A percentile compares a stretch with the other conserved stretches of the same genome.
Evolutionary conservation across 768 basidiomycete species (phyloP).

Genomic region (Leccinum pellstonianum): DNA sequence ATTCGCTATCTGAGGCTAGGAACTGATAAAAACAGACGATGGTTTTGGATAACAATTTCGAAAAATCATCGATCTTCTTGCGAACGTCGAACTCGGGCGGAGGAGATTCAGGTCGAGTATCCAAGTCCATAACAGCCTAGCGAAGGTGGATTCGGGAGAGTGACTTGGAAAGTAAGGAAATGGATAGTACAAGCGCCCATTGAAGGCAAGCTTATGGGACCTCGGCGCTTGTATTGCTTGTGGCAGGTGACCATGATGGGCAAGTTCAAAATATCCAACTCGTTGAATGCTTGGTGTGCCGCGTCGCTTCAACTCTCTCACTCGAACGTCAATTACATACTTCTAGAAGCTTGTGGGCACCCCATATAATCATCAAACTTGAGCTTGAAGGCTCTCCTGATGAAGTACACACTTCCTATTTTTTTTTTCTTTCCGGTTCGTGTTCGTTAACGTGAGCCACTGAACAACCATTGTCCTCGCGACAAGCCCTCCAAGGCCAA

Average conservation of each 20-base stretch:
- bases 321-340: no score
- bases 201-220: conserved; percentile 9
- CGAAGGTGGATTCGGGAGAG: not conserved
- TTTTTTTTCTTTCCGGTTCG: not conserved
- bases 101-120: not conserved
- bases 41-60: conserved; percentile 19
- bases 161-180: not conserved
- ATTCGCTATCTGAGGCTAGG: conserved; percentile 26
- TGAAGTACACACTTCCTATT: not conserved
- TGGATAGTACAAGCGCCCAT: not conserved
- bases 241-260: not conserved
- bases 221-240: conserved; percentile 5
- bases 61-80: conserved; percentile 25
- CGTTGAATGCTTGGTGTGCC: not conserved
- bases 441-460: not conserved
- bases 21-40: conserved; percentile 30
- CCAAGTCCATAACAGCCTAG: conserved; percentile 17
- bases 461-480: not conserved
- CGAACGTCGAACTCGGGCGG: conserved; percentile 18
- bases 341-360: no score
- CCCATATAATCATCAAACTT: no score
- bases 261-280: not conserved
- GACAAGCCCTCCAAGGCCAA: not conserved
- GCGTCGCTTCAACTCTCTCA: not conserved
- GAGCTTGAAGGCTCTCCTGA: no score